Evolutionary conservation across 1,139 yeast genomes (phyloP).

Genomic region (Geotrichum citri-aurantii): DNA sequence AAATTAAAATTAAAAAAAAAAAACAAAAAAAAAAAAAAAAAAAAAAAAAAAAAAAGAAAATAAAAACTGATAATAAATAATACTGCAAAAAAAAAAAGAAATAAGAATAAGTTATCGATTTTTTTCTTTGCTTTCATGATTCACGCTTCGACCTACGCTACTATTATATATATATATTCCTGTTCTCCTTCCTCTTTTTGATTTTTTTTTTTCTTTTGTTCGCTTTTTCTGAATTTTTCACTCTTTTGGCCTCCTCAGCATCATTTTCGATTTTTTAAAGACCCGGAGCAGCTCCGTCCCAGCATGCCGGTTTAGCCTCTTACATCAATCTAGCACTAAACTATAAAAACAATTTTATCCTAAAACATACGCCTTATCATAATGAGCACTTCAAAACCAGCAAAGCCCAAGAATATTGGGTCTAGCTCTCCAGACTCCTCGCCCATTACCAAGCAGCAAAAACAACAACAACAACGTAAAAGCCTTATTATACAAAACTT

Average conservation of each 20-base stretch:
- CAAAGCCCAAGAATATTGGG: background rate
- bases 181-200: background rate
- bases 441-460: background rate
- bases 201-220: too few relatives aligned
- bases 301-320: background rate
- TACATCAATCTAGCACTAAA: background rate
- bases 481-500: constrained; percentile 13
- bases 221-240: background rate
- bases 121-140: background rate
- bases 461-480: background rate
- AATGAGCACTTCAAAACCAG: background rate
- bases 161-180: background rate
- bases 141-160: background rate
- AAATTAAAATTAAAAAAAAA: background rate
- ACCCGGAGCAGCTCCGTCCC: background rate
- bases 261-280: background rate
- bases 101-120: background rate
- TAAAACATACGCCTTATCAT: background rate
- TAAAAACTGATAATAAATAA: background rate
- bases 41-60: background rate
- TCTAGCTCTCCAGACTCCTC: background rate
- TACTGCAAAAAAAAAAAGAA: background rate
- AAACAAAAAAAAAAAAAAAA: background rate
- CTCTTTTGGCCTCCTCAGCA: background rate
- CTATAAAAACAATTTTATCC: background rate